Base-by-base conservation (phyloP, 306 rosid species). In the Acacia crassicarpa region DNA sequence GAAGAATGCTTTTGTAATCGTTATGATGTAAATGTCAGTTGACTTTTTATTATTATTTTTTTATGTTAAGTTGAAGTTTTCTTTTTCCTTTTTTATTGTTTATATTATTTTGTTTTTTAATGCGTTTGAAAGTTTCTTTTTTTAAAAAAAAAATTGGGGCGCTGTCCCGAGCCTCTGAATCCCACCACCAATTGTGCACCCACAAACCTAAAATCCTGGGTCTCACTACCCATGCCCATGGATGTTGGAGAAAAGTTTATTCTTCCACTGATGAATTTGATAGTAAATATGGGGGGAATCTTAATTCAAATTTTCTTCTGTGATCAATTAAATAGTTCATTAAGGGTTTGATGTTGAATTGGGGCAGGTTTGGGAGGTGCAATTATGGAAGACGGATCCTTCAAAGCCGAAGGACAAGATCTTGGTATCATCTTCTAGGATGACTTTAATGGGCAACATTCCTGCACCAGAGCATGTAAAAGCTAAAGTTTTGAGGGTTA, bases 371-470 rank as follows among this genome's bases (percentile, higher is more conserved):
- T 77, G 93, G 96, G 92, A 91, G 81, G 93, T 87, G 40, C 53
- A 45, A 11, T 66, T 91, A 4, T 89, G 84, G 88, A 91, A 91
- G 83, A 81, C 56, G 41, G 80, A 80, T 77, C 85, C 86, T 77
- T 84, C 90, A 54, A 85, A 84, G 82, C 51, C 86, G 27, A 72
- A 78, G 68, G 66, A 20, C 25, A 87, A 59, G 77, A 71, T 85
- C 20, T 9, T 89, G 38, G 80, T 90, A 22, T 72, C 96, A 38
- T 67, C 90, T 1, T 78, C 96, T 23, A 78, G 90, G 49, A 87
- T 91, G 14, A 90, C 96, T 79, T 81, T 90, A n/a, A 22, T 88
- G 25, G 46, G 74, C 88, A 91, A 87, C 76, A 22, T 89, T 76
- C 77, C 88, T 3, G 85, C 90, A 58, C 93, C 96, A 3, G 78